These are phyloP conservation scores for Colletotrichum sp. DNA, from an alignment of 2,329 filamentous ascomycete genomes.

Conservation along the genomic window DNA sequence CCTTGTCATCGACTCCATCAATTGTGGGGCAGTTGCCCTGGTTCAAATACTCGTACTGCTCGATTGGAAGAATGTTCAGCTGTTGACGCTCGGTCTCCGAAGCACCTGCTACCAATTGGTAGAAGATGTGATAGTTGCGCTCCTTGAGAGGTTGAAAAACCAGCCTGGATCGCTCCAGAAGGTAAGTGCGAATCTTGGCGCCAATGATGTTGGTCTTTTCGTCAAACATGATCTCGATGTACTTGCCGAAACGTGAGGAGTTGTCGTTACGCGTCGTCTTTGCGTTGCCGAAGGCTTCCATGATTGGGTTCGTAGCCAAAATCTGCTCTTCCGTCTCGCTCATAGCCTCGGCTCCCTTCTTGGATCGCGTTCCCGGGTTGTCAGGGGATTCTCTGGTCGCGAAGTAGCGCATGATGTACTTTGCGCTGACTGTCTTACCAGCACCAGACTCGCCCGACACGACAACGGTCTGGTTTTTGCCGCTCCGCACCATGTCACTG, in stretches of 20 bases:
- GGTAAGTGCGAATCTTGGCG: conserved; percentile 94
- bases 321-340: conserved; percentile 99
- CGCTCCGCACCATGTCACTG: conserved; percentile 95
- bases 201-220: conserved; percentile 94
- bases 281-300: conserved; percentile 99
- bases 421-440: conserved; percentile 98
- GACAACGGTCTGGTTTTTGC: conserved; percentile 96
- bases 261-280: conserved; percentile 99
- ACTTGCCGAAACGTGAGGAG: conserved; percentile 98
- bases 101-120: conserved; percentile 94
- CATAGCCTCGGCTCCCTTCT: conserved; percentile 80
- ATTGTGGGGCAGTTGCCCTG: conserved; percentile 92
- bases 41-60: conserved; percentile 95
- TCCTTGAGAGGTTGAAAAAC: conserved; percentile 98
- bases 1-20: conserved; percentile 93
- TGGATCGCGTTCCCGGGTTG: conserved; percentile 78
- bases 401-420: conserved; percentile 99
- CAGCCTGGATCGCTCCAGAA: conserved; percentile 91
- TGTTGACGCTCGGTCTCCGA: conserved; percentile 82
- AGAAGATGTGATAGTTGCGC: conserved; percentile 99
- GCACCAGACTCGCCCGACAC: conserved; percentile 99
- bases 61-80: conserved; percentile 78
- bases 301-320: conserved; percentile 96
- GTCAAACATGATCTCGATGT: conserved; percentile 99
- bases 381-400: conserved; percentile 95